phyloP scores from a whole-genome alignment of 306 rosid species.

The Oxytropis ochrocephala region DNA sequence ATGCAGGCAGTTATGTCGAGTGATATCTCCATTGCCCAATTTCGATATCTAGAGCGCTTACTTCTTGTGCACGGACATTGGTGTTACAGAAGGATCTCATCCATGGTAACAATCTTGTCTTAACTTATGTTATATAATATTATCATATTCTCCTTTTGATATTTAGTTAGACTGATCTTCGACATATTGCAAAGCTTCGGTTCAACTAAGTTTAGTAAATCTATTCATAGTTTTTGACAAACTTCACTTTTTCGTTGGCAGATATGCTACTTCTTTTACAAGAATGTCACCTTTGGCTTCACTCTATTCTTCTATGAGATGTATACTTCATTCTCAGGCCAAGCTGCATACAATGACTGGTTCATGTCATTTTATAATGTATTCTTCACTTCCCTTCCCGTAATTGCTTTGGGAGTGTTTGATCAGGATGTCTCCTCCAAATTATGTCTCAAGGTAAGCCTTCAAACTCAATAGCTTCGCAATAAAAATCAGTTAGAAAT shows the following conservation, averaged over 20 bases:
- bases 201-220: background rate
- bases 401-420: constrained; percentile 89
- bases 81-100: constrained; percentile 97
- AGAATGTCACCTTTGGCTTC: constrained; percentile 85
- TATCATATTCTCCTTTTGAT: background rate
- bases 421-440: constrained; percentile 87
- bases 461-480: background rate
- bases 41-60: constrained; percentile 80
- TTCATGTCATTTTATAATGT: constrained; percentile 76
- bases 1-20: constrained; percentile 99
- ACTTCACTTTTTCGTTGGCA: constrained; percentile 32
- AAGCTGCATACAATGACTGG: constrained; percentile 88
- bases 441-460: constrained; percentile 72
- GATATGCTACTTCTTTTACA: constrained; percentile 98
- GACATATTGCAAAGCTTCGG: background rate
- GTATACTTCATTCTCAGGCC: constrained; percentile 86
- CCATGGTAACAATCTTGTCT: constrained; percentile 62
- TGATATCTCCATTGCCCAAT: constrained; percentile 95
- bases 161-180: background rate
- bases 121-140: background rate
- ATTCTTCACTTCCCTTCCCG: constrained; percentile 98
- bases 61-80: constrained; percentile 99
- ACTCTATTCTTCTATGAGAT: constrained; percentile 76
- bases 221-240: constrained; percentile 8
- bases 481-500: background rate